Base-by-base conservation (phyloP, 768 basidiomycete genomes). In the Termitomyces heimii region DNA sequence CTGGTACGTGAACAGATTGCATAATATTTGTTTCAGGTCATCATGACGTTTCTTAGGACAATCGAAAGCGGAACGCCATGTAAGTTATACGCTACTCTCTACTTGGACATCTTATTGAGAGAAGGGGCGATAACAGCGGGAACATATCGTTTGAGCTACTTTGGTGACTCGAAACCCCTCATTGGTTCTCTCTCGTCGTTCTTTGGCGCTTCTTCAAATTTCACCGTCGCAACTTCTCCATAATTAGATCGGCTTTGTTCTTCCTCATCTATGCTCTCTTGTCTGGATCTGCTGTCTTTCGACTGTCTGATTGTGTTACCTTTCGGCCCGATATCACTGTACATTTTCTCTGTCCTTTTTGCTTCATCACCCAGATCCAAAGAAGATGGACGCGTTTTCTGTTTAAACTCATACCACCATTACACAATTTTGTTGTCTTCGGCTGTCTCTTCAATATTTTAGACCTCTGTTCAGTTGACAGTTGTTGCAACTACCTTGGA, bases 121-220 rank as follows among this genome's bases (percentile, higher is more conserved):
- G 42, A 50, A 60, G 26, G 39, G 24, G 47, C 40, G 60, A 34
- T 22, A 8, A 43, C 64, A 84, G 87, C 81, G 24, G 88, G 89
- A 31, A 82, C 78, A 3, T 92, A 91, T 70, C 85, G 85, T 31
- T 68, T 91, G 29, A 71, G 67, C 48, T 92, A 91, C 68, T 84
- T 81, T 58, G 89, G 88, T 7, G 88, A 92, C 67, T 81, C 82
- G 18, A 91, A 91, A 71, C 75, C 82, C 1, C 66, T 86, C 44
- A 71, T 83, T 48, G 87, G 89, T 7, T 70, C 75, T 29, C 84
- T 89, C 57, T 75, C 75, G 7, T 64, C 85, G 0, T 91, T 92
- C 69, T 77, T 75, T 24, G 85, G 84, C 18, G 71, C 71, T 18
- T 88, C 88, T 0, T 79, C 81, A 22, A 77, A 73, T 50, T 90